Conservation (phyloP, 305 asterid species). For the Solanum aculeatissimum region DNA sequence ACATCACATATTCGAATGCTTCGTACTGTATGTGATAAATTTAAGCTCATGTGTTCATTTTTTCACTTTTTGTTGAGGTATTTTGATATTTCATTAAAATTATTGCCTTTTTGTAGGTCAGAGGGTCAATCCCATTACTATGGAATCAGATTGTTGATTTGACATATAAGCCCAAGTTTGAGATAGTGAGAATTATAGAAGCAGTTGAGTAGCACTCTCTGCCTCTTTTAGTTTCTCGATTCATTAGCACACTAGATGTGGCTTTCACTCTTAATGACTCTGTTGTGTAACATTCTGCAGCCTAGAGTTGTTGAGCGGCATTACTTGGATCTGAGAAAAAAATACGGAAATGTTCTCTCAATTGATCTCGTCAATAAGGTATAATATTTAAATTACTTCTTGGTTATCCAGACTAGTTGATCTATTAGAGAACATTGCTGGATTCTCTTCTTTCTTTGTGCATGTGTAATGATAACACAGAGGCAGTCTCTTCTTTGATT, state of each 20-base stretch:
- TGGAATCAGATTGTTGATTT: slow-evolving; percentile 99
- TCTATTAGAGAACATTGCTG: not conserved
- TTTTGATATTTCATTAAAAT: not conserved
- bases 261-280: slow-evolving; percentile 15
- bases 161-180: slow-evolving; percentile 96
- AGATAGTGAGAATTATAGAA: slow-evolving; percentile 74
- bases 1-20: not conserved
- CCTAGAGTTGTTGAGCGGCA: slow-evolving; percentile 89
- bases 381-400: slow-evolving; percentile 5
- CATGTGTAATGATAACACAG: not conserved
- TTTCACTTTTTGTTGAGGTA: not conserved
- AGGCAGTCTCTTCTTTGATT: not conserved
- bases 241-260: not conserved
- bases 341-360: slow-evolving; percentile 90
- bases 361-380: slow-evolving; percentile 92
- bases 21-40: not conserved
- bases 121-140: slow-evolving; percentile 95
- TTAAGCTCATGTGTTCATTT: not conserved
- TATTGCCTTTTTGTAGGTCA: slow-evolving; percentile 47
- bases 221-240: slow-evolving; percentile 7
- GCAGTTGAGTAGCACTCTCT: slow-evolving; percentile 55
- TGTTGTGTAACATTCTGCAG: slow-evolving; percentile 35
- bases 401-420: not conserved
- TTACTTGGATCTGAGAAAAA: slow-evolving; percentile 87
- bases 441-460: not conserved